Base-by-base conservation (phyloP, 441 rosid genomes). In the Theobroma grandiflorum region DNA sequence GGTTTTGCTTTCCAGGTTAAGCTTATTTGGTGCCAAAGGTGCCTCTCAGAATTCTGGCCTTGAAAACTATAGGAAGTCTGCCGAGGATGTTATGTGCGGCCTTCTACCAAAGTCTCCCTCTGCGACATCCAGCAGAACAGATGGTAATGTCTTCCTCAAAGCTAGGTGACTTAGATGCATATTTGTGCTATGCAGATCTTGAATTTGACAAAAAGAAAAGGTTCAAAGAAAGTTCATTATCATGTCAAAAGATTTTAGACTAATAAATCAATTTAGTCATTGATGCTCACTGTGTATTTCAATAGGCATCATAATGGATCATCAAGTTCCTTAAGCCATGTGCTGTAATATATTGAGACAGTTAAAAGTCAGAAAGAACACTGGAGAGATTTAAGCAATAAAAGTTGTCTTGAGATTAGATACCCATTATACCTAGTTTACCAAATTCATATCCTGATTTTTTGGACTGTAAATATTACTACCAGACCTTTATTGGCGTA, bases 1-100 rank as follows among this genome's bases (percentile, higher is more conserved):
- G 99, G 99, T 97, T 67, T 78, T 97, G 67, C 80, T 97, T 77
- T 92, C 99, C 77, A 88, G 99, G 81, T 77, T 95, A 77, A 89
- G 90, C 74, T 94, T 97, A 86, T 93, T 97, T 52, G 90, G 85
- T 31, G 76, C 86, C 67, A 93, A 93, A 49, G 95, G 86, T 64
- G 75, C 35, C 80, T 86, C 97, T 50, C 86, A 82, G 64, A 91
- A 87, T 85, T 87, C 89, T 63, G 94, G 85, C 74, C 97, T 97
- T 72, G 79, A 61, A 78, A 86, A 58, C 82, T 97, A 97, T 78
- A 90, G 89, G 78, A 84, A 90, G 73, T 92, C 99, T 50, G 98
- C 99, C 7, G 98, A 91, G 87, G 91, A 95, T 80, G 97, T 95
- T 50, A 94, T 97, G 98, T 97, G 99, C 26, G 90, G 96, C 55